A percentile compares a stretch with the other conserved stretches of the same genome.
Evolutionary conservation across 2,329 filamentous ascomycete genomes (phyloP).

Genomic region (Stagonosporopsis rhizophila): DNA sequence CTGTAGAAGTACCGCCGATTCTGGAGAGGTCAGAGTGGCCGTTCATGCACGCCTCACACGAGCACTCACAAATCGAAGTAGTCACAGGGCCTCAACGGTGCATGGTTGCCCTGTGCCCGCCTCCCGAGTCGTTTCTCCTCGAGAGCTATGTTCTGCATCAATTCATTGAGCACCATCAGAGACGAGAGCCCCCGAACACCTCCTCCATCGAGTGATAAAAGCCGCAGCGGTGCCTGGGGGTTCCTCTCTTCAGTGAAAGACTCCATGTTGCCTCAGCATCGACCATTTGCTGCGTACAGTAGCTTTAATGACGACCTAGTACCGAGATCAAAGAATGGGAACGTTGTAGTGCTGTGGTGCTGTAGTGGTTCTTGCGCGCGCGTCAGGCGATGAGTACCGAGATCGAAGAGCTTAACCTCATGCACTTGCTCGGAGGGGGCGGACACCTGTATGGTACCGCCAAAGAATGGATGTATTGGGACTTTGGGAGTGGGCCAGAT

Average conservation of each 20-base stretch:
- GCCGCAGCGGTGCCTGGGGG: neutral
- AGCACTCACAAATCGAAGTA: conserved; percentile 50
- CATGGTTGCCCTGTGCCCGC: conserved; percentile 35
- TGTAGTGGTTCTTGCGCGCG: no score
- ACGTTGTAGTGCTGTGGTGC: no score
- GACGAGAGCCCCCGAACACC: conserved; percentile 6
- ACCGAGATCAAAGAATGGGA: no score
- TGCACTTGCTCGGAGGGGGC: no score
- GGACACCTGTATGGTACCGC: no score
- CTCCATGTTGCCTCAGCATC: no score
- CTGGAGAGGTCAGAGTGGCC: neutral
- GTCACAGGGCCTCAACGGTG: conserved; percentile 47
- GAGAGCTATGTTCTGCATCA: conserved; percentile 49
- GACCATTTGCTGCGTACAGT: no score
- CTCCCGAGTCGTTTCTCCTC: conserved; percentile 49
- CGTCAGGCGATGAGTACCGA: no score
- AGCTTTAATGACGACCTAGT: no score
- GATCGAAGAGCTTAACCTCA: no score
- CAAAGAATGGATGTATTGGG: no score
- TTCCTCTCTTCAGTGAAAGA: neutral
- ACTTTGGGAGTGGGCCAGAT: no score
- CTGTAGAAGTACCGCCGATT: conserved; percentile 51
- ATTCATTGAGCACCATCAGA: conserved; percentile 47
- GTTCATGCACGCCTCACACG: neutral
- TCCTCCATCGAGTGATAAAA: conserved; percentile 6